Evolutionary conservation across 805 yeast species (phyloP), one percentile per base, ranked within the genome.

Genomic region (Metschnikowia vanudenii): DNA sequence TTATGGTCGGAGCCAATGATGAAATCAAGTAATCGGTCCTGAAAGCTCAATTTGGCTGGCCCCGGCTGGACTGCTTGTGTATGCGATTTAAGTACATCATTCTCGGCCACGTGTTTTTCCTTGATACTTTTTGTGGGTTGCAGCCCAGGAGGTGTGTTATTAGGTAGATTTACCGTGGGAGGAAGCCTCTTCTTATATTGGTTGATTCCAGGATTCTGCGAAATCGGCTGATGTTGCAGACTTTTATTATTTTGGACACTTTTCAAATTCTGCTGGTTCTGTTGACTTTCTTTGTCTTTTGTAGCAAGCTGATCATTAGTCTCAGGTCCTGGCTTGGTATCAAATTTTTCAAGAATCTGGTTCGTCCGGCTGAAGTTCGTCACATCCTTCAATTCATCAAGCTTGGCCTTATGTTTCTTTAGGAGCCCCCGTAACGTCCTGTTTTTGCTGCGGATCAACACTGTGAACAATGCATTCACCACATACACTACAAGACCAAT

Each of bases 351-450:
- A 37, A 91, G 67, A 38, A 91, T 72, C n/a, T 85, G 81, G 63
- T 81, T 82, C 1, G 96, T 87, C 12, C 83, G 75, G 56, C 85
- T 78, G 63, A 81, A 92, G 53, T 87, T 85, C 13, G 96, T 86
- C 58, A 80, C 74, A 46, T 76, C 71, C 64, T 87, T 87, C 64
- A 86, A 69, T 50, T 82, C 86, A 18, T 83, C 85, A 40, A 86
- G 74, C 59, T 82, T 81, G 20, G 64, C 64, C 45, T 69, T 67
- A 49, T 83, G 88, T 39, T 71, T 62, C 19, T 68, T 69, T 46
- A 68, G 64, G 43, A 82, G 62, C 34, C 45, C 33, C 26, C 42
- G 49, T 49, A 69, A 56, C 9, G 45, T 29, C 17, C 41, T 52
- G 22, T 58, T 52, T 47, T 62, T 59, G 48, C 56, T 52, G n/a